Evolutionary conservation across 495 filamentous ascomycete genomes (phyloP), one percentile per base, ranked within the genome.

Genomic region (Penicillium ochrochloron): DNA sequence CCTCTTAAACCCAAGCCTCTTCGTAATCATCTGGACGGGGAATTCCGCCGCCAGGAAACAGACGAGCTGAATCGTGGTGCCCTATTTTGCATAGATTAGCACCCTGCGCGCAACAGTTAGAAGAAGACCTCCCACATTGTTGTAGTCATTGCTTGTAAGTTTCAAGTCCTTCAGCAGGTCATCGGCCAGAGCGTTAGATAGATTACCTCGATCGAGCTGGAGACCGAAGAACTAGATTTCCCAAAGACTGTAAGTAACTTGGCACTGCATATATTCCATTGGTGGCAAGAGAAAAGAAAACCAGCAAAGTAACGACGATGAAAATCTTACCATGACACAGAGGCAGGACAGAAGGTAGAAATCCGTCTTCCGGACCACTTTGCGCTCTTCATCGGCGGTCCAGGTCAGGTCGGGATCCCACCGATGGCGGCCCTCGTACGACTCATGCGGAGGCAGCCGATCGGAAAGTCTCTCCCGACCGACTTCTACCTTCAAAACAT

Each of bases 181-280:
- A 35, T 55, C 52, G 10, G 52, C 31, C 17, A 55, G 52, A 7
- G 52, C 52, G 35, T 55, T 55, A 15, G 52, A 55, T 11, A 55
- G 17, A 17, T 55, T 55, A 14, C 52, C 52, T 34, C 52, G 52
- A 55, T 55, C 52, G 1, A 55, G 33, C 17, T 55, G 52, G 25
- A 55, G 52, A 19, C 52, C 52, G 31, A 55, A 55, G 31, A 55
- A 55, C 52, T 55, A 34, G 21, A 25, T 51, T 25, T 27, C 23
- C 23, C 25, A 23, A 51, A 15, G 27, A 51, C 21, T 14, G n/a
- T 46, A n/a, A 19, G 42, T 21, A 7, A 46, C n/a, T 21, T 46
- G 42, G n/a, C 42, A n/a, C n/a, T 46, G 12, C 33, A 35, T 35
- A 35, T 35, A 29, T 53, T 12, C 23, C 6, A 53, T 29, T 53